Evolutionary conservation across 1,139 yeast species (phyloP), one percentile per base, ranked within the genome.

Genomic region (Blastobotrys ciferrii): DNA sequence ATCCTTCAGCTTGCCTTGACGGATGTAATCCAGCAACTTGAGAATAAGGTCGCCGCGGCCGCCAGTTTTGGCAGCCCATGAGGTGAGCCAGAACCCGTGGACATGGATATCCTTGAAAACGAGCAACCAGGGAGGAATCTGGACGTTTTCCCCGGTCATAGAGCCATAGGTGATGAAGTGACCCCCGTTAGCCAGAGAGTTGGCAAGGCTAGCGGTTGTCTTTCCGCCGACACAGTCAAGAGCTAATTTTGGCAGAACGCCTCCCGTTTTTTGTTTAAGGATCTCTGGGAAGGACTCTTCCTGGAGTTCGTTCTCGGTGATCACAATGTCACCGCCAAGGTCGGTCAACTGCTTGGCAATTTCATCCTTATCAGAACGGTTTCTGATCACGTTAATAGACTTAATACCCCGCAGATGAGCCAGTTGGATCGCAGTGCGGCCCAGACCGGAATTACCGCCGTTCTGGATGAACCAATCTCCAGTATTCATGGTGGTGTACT

Each of bases 381-480:
- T 87, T 67, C 98, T 81, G 45, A 92, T 85, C 42, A 92, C 94
- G 53, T 87, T 83, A 57, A 92, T 76, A 7, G 96, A 87, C 60
- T 88, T 87, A 63, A 82, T 68, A 0, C 95, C 96, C 65, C 85
- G 75, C 37, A 83, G 71, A 56, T 80, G 78, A 32, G 87, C 96
- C 52, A 92, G 78, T 67, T 92, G 98, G 44, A 88, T 76, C 4
- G 95, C 98, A 56, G 86, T 84, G 59, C 89, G 82, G 12, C 97
- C 96, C 11, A 92, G 98, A 19, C 95, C 95, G 4, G 96, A 87
- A 57, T 88, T 92, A 32, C 96, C 98, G 32, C 96, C 98, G 62
- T 92, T 92, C 68, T 92, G 98, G 55, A 92, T 82, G 58, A 92
- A 79, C 96, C 96, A 92, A 66, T 91, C 96, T 9, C 91, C 92